phyloP scores from a whole-genome alignment of 352 stramenopile species.

The Phytophthora constricta region DNA sequence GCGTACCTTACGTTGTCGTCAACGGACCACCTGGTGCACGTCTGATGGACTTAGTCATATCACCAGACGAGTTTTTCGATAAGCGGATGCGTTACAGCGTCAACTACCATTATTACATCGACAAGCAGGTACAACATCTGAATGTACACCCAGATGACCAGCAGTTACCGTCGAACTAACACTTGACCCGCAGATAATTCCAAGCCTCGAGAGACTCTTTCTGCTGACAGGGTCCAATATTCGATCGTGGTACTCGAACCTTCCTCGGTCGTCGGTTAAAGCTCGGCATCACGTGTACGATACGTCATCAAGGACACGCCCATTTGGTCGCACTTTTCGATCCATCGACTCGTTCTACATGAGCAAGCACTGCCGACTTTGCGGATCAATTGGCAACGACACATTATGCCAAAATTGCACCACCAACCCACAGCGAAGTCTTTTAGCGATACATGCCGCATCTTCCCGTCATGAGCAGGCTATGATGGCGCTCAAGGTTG shows the following conservation, averaged over 20 bases:
- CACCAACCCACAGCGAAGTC: slow-evolving; percentile 65
- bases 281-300: slow-evolving; percentile 47
- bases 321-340: slow-evolving; percentile 32
- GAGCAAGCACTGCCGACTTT: slow-evolving; percentile 84
- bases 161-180: background rate
- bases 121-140: slow-evolving; percentile 71
- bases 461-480: slow-evolving; percentile 51
- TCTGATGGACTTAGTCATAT: slow-evolving; percentile 92
- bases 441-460: slow-evolving; percentile 62
- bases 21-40: slow-evolving; percentile 85
- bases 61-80: slow-evolving; percentile 71
- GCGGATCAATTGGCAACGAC: slow-evolving; percentile 63
- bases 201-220: slow-evolving; percentile 86
- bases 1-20: slow-evolving; percentile 92
- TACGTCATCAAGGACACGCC: slow-evolving; percentile 11
- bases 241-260: slow-evolving; percentile 68
- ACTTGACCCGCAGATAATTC: slow-evolving; percentile 65
- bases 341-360: slow-evolving; percentile 88
- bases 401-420: slow-evolving; percentile 62
- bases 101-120: slow-evolving; percentile 95
- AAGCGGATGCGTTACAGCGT: slow-evolving; percentile 58
- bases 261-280: slow-evolving; percentile 69
- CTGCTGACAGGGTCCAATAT: slow-evolving; percentile 83
- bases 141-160: too few relatives aligned
- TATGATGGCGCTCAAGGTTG: slow-evolving; percentile 39